These are phyloP conservation scores for Lentinula raphanica DNA, from an alignment of 768 basidiomycete genomes.

Conservation along the genomic window DNA sequence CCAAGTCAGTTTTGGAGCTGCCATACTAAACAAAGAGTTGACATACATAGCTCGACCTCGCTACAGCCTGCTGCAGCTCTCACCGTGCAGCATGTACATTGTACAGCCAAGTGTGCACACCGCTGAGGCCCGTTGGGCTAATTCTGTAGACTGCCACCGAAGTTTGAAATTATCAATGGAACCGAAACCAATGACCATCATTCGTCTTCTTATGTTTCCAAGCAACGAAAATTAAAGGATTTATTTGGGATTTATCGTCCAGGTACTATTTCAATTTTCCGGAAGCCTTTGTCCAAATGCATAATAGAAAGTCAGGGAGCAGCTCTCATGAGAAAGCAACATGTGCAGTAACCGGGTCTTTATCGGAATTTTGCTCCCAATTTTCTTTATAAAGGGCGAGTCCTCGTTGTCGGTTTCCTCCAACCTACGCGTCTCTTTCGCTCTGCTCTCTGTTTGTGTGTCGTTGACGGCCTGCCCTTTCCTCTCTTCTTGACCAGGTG, in stretches of 20 bases:
- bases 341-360: slow-evolving; percentile 3
- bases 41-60: too few species aligned
- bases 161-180: too few species aligned
- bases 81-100: too few species aligned
- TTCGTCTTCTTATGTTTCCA: not conserved
- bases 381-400: not conserved
- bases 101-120: too few species aligned
- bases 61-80: too few species aligned
- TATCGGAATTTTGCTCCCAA: not conserved
- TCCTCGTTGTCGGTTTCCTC: not conserved
- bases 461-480: slow-evolving; percentile 38
- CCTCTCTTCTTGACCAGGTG: slow-evolving; percentile 42
- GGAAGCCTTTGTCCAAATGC: not conserved
- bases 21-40: too few species aligned
- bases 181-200: too few species aligned
- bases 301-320: not conserved
- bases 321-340: not conserved
- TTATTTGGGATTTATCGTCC: too few species aligned
- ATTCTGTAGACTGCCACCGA: too few species aligned
- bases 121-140: too few species aligned
- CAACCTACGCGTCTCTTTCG: slow-evolving; percentile 10
- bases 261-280: not conserved
- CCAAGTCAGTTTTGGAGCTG: too few species aligned
- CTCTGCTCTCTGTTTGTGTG: slow-evolving; percentile 21
- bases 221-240: not conserved